These are phyloP conservation scores for Pleurotus eryngii DNA, from an alignment of 768 basidiomycete genomes.

Conservation along the genomic window DNA sequence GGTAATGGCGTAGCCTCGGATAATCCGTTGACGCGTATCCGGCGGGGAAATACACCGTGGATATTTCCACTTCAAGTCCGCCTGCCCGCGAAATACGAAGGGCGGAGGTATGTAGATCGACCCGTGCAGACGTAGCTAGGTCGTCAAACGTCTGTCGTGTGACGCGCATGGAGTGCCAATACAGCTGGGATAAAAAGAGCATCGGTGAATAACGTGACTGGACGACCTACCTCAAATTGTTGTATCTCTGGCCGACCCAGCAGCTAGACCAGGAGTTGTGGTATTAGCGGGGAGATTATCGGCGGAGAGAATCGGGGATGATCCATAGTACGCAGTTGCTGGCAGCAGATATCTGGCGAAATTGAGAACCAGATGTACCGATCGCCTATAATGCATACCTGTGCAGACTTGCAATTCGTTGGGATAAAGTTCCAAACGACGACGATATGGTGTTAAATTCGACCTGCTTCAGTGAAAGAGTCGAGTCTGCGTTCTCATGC, in stretches of 20 bases:
- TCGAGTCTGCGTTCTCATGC: constrained; percentile 43
- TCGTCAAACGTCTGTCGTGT: constrained; percentile 76
- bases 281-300: constrained; percentile 72
- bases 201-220: neutral
- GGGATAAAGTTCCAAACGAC: constrained; percentile 81
- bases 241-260: constrained; percentile 77
- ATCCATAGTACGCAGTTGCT: constrained; percentile 64
- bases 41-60: constrained; percentile 87
- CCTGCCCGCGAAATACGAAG: constrained; percentile 39
- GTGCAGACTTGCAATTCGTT: constrained; percentile 69
- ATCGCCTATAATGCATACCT: constrained; percentile 39
- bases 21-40: constrained; percentile 86
- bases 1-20: constrained; percentile 60
- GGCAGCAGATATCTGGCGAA: constrained; percentile 58
- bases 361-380: neutral
- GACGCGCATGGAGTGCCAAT: constrained; percentile 70
- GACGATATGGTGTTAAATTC: constrained; percentile 95
- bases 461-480: constrained; percentile 70
- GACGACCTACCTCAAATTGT: constrained; percentile 42
- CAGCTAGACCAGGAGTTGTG: constrained; percentile 64
- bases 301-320: constrained; percentile 46
- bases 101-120: constrained; percentile 43
- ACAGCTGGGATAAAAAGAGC: constrained; percentile 24
- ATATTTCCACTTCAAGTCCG: constrained; percentile 56
- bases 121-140: constrained; percentile 52